phyloP scores from a whole-genome alignment of 805 yeast species.

The Maudiozyma barnettii region DNA sequence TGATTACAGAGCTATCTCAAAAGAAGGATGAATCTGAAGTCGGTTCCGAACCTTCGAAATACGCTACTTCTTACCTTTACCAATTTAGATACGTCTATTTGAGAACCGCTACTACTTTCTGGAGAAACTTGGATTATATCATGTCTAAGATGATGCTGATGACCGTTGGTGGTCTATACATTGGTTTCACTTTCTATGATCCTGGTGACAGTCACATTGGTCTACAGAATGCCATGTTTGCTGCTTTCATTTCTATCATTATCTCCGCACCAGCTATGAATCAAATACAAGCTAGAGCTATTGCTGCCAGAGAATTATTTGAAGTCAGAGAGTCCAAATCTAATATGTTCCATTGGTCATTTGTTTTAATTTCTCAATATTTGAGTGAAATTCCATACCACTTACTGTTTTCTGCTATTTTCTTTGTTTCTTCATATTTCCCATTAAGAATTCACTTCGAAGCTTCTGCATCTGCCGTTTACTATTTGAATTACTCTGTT shows the following conservation, averaged over 20 bases:
- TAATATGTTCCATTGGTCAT: conserved; percentile 34
- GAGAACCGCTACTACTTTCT: conserved; percentile 20
- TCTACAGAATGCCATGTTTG: conserved; percentile 31
- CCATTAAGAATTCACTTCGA: conserved; percentile 29
- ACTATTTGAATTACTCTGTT: conserved; percentile 33
- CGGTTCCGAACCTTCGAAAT: conserved; percentile 10
- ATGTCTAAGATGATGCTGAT: conserved; percentile 37
- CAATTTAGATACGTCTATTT: conserved; percentile 32
- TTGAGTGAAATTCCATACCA: conserved; percentile 32
- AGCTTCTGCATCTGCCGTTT: conserved; percentile 38
- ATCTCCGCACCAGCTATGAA: conserved; percentile 34
- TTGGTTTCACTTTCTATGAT: conserved; percentile 48
- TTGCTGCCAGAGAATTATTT: conserved; percentile 31
- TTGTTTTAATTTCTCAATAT: conserved; percentile 30
- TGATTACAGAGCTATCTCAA: conserved; percentile 37
- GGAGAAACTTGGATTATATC: conserved; percentile 36
- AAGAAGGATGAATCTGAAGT: conserved; percentile 6
- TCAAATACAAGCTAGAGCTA: conserved; percentile 32
- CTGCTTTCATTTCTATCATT: conserved; percentile 32
- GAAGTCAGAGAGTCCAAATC: conserved; percentile 36
- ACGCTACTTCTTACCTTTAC: conserved; percentile 16
- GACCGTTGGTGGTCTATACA: conserved; percentile 37
- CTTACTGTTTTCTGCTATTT: conserved; percentile 23
- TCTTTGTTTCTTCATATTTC: conserved; percentile 34
- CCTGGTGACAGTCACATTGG: conserved; percentile 39